These are phyloP conservation scores for Sclerotinia sclerotiorum DNA, from an alignment of 2,329 filamentous ascomycete genomes.

Conservation along the genomic window DNA sequence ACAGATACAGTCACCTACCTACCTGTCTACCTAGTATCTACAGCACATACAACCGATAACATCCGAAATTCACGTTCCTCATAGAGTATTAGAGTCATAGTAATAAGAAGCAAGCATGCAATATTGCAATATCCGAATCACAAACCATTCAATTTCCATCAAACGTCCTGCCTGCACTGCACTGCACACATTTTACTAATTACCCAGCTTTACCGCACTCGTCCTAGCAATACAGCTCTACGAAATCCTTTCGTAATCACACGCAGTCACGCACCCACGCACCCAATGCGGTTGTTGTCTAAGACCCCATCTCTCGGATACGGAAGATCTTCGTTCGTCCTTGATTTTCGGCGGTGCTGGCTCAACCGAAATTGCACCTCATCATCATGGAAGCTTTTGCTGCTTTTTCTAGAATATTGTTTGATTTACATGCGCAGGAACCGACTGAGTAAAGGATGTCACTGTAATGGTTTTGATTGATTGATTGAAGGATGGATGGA, in stretches of 20 bases:
- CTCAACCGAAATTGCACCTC: background rate
- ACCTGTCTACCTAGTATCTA: too few relatives aligned
- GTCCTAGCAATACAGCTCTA: slow-evolving; percentile 6
- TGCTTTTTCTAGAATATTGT: slow-evolving; percentile 14
- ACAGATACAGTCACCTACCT: background rate
- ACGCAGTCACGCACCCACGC: background rate
- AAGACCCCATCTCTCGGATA: slow-evolving; percentile 13
- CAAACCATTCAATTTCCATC: slow-evolving; percentile 17
- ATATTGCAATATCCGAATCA: slow-evolving; percentile 18
- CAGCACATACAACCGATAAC: background rate
- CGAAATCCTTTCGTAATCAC: slow-evolving; percentile 1
- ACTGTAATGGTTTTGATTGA: background rate
- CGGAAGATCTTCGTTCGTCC: slow-evolving; percentile 17
- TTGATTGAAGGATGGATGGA: background rate
- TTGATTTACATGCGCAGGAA: slow-evolving; percentile 24
- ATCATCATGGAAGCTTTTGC: slow-evolving; percentile 9
- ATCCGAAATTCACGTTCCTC: background rate
- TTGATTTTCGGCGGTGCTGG: background rate
- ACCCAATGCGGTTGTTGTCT: background rate
- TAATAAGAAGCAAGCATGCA: background rate
- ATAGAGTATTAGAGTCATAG: background rate
- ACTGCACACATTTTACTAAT: too few relatives aligned
- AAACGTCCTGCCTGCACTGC: background rate
- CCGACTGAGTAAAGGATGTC: background rate
- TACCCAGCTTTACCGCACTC: background rate